These are phyloP conservation scores for Yarrowia alimentaria DNA, from an alignment of 805 yeast genomes.

Conservation along the genomic window DNA sequence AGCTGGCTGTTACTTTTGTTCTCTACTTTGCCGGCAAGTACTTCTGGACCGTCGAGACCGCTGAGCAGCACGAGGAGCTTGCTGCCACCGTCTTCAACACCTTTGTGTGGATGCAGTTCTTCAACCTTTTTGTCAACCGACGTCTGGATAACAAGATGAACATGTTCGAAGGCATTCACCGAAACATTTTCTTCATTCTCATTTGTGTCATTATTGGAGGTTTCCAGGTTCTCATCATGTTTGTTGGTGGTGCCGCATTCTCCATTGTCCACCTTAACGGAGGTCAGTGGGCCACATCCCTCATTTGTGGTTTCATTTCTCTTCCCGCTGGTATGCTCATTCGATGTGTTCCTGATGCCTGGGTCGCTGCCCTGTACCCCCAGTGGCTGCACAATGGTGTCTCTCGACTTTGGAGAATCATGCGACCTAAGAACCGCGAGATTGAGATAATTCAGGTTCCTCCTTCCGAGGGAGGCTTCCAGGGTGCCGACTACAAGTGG, in stretches of 20 bases:
- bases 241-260: constrained; percentile 96
- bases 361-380: constrained; percentile 36
- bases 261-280: constrained; percentile 76
- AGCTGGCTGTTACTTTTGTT: constrained; percentile 73
- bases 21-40: constrained; percentile 74
- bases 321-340: constrained; percentile 76
- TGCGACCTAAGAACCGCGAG: constrained; percentile 12
- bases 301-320: constrained; percentile 75
- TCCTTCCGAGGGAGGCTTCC: constrained; percentile 4
- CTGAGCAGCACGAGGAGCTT: constrained; percentile 53
- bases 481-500: constrained; percentile 39
- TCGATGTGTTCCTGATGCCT: constrained; percentile 75
- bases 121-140: constrained; percentile 86
- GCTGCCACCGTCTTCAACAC: constrained; percentile 90
- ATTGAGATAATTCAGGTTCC: constrained; percentile 7
- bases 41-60: constrained; percentile 47
- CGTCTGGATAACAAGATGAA: constrained; percentile 82
- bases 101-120: constrained; percentile 97
- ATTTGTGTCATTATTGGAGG: constrained; percentile 77
- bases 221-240: constrained; percentile 87
- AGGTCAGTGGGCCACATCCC: constrained; percentile 85
- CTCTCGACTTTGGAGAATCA: constrained; percentile 29
- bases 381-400: constrained; percentile 17
- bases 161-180: constrained; percentile 75
- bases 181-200: constrained; percentile 76